Conservation (phyloP, 1,139 yeast genomes). For the Pichia sp. region DNA sequence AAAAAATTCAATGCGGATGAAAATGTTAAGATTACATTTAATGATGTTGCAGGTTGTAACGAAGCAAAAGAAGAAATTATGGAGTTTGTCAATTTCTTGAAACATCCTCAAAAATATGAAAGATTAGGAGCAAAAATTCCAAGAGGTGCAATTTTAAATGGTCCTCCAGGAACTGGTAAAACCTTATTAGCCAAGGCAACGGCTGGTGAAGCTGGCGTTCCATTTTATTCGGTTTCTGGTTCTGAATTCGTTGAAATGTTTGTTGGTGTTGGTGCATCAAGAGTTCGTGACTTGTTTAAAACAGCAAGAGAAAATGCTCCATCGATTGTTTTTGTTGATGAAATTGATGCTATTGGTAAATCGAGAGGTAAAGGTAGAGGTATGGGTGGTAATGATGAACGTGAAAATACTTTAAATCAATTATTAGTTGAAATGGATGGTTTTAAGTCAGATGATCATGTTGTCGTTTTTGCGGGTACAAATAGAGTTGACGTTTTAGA, state of each 20-base stretch:
- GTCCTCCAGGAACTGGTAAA: constrained; percentile 99
- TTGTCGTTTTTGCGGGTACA: constrained; percentile 96
- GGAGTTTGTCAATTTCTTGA: constrained; percentile 92
- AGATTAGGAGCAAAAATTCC: constrained; percentile 94
- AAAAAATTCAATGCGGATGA: constrained; percentile 89
- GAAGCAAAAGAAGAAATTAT: constrained; percentile 98
- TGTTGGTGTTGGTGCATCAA: constrained; percentile 97
- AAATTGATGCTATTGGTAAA: constrained; percentile 97
- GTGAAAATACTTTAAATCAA: constrained; percentile 94
- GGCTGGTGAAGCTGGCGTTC: constrained; percentile 98
- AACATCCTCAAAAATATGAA: constrained; percentile 84
- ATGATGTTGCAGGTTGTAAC: constrained; percentile 94
- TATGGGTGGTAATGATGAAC: constrained; percentile 85
- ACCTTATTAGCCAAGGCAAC: constrained; percentile 96
- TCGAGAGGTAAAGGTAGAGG: constrained; percentile 65
- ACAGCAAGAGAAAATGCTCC: constrained; percentile 94
- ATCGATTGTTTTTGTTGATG: constrained; percentile 89
- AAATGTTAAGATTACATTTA: constrained; percentile 78
- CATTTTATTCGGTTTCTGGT: constrained; percentile 90
- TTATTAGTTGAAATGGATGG: constrained; percentile 98
- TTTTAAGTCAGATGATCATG: constrained; percentile 81
- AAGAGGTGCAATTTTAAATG: constrained; percentile 93
- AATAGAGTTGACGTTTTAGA: constrained; percentile 92
- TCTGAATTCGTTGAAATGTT: constrained; percentile 99
- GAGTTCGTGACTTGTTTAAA: constrained; percentile 90